Conservation (phyloP, 164 flowering plant genomes). For the Vitis amurensis region DNA sequence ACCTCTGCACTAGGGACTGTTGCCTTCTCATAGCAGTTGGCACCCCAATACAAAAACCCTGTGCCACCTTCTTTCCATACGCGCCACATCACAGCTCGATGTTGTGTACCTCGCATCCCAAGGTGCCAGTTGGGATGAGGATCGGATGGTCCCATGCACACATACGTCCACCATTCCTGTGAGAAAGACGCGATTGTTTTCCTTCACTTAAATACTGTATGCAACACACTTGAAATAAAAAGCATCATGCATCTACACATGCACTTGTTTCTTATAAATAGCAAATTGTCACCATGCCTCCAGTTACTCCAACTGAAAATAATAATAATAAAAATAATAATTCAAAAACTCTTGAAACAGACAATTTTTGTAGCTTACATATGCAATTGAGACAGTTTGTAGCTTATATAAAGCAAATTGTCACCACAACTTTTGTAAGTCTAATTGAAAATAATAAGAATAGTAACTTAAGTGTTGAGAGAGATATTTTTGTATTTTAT, state of each 20-base stretch:
- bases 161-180: slow-evolving; percentile 99
- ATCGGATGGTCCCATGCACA: slow-evolving; percentile 97
- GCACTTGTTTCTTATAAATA: background rate
- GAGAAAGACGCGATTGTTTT: slow-evolving; percentile 6
- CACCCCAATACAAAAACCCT: slow-evolving; percentile 95
- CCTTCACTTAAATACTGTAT: background rate
- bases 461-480: too few relatives aligned
- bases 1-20: slow-evolving; percentile 94
- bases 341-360: too few relatives aligned
- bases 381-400: too few relatives aligned
- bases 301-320: too few relatives aligned
- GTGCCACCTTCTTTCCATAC: slow-evolving; percentile 98
- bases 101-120: slow-evolving; percentile 98
- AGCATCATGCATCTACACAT: background rate
- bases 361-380: too few relatives aligned
- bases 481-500: too few relatives aligned
- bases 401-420: too few relatives aligned
- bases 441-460: too few relatives aligned
- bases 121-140: slow-evolving; percentile 99
- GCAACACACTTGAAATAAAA: background rate
- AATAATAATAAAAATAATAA: too few relatives aligned
- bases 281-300: background rate
- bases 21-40: slow-evolving; percentile 97
- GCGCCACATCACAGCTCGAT: slow-evolving; percentile 99
- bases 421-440: too few relatives aligned